These are phyloP conservation scores for Penicillium sp. DNA, from an alignment of 2,329 filamentous ascomycete species.

Conservation along the genomic window DNA sequence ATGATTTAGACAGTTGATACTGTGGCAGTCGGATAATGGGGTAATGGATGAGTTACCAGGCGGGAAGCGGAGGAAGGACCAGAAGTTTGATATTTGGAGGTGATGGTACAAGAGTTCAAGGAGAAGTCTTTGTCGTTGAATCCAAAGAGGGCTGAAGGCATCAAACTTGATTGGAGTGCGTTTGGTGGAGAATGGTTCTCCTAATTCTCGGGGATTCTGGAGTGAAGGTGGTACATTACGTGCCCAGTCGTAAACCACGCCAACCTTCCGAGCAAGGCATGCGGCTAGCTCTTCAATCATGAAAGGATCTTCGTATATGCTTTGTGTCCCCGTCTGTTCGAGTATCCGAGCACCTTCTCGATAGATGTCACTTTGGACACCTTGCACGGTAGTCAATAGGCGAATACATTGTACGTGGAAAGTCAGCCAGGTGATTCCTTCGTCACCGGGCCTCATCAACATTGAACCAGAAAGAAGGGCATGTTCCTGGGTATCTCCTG, in stretches of 20 bases:
- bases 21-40: constrained; percentile 28
- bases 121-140: constrained; percentile 44
- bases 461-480: constrained; percentile 29
- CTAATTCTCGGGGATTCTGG: constrained; percentile 36
- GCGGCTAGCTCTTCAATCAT: constrained; percentile 33
- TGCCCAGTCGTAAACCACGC: constrained; percentile 32
- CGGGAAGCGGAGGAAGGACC: constrained; percentile 42
- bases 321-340: constrained; percentile 8
- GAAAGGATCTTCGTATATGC: constrained; percentile 31
- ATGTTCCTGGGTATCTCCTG: constrained; percentile 27
- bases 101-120: constrained; percentile 47
- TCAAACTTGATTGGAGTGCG: constrained; percentile 35
- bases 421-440: constrained; percentile 42
- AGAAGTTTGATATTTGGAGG: constrained; percentile 38
- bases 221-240: constrained; percentile 39
- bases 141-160: constrained; percentile 39
- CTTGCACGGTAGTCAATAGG: constrained; percentile 32
- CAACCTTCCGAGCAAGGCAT: constrained; percentile 28
- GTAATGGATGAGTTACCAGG: constrained; percentile 7
- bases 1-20: constrained; percentile 32
- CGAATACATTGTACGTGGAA: constrained; percentile 34
- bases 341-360: constrained; percentile 10
- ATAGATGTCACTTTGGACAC: constrained; percentile 39
- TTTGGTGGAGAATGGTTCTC: constrained; percentile 41
- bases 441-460: constrained; percentile 28